Base-by-base conservation (phyloP, 176 grass and related monocot genomes). In the Phoenix roebelenii region DNA sequence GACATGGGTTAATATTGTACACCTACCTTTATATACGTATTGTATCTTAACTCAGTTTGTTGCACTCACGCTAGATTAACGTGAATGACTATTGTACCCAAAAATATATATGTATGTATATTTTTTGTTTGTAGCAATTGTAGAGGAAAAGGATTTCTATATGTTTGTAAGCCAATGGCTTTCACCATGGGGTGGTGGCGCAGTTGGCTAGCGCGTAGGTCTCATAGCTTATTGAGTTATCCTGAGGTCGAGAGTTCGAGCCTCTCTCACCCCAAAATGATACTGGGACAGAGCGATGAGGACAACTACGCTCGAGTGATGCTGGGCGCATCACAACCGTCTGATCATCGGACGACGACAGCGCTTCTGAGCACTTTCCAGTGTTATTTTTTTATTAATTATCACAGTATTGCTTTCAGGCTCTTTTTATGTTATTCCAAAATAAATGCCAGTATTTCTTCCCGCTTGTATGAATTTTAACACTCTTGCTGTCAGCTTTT, bases 131-230 rank as follows among this genome's bases (percentile, higher is more conserved):
- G 20, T 20, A 20, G 20, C 20, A 20, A 20, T 20, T 20, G 20
- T 20, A 20, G 1, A 35, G 5, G 0, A 28, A 28, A 4, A 4
- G 4, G 5, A 20, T 20, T 30, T 30, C 0, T 30, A 30, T 0
- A 0, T 29, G 0, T 30, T 1, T 5, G 5, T 30, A 30, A 30
- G 49, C 59, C 59, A 15, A 22, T 2, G 19, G 29, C 0, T 5
- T 24, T 55, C 18, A 32, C 5, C 0, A 3, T 2, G 72, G 70
- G 79, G 65, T 87, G 79, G 76, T 81, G 76, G 88, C 79, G 79
- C 80, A 87, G 83, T 87, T 92, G 80, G 88, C 65, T 83, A 92
- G 88, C 63, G 82, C 76, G 79, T 77, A 77, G 79, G 72, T 87
- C 69, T 87, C 88, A 73, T 79, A 77, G 74, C 76, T 60, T 12